phyloP scores from a whole-genome alignment of 1,139 yeast species.

The Lodderomyces theae region DNA sequence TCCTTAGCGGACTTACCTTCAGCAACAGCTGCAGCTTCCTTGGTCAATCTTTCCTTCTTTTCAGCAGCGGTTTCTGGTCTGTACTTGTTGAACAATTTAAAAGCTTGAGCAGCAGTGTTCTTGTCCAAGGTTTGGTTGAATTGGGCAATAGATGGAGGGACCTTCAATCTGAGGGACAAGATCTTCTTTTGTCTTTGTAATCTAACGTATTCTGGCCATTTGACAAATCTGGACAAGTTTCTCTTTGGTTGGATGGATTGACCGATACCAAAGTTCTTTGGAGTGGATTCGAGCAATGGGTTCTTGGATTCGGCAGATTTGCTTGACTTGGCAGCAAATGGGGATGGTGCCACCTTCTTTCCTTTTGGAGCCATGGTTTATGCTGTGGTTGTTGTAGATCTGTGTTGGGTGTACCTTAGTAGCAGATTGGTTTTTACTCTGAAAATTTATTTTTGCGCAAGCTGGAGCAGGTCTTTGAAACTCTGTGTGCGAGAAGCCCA shows the following conservation, averaged over 20 bases:
- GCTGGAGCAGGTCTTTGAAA: background rate
- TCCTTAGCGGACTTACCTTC: slow-evolving; percentile 96
- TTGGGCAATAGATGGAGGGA: slow-evolving; percentile 97
- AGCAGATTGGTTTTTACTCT: background rate
- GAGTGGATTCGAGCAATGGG: slow-evolving; percentile 66
- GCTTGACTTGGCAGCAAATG: slow-evolving; percentile 43
- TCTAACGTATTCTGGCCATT: slow-evolving; percentile 98
- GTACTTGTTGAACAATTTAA: slow-evolving; percentile 97
- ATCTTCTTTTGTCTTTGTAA: slow-evolving; percentile 91
- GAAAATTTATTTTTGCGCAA: slow-evolving; percentile 9
- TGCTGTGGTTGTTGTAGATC: background rate
- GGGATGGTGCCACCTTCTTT: slow-evolving; percentile 80
- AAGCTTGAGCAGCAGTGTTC: slow-evolving; percentile 96
- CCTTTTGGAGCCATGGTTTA: slow-evolving; percentile 50
- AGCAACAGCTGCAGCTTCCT: slow-evolving; percentile 98
- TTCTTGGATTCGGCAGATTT: slow-evolving; percentile 26
- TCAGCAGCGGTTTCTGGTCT: slow-evolving; percentile 96
- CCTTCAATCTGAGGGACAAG: slow-evolving; percentile 91
- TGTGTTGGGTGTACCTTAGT: background rate
- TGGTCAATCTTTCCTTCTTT: slow-evolving; percentile 98
- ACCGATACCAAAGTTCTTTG: slow-evolving; percentile 96
- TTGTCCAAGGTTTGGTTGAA: slow-evolving; percentile 94
- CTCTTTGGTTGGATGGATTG: slow-evolving; percentile 93
- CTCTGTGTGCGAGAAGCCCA: background rate
- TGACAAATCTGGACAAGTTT: slow-evolving; percentile 93